These are phyloP conservation scores for Epichloe brachyelytri DNA, from an alignment of 2,329 filamentous ascomycete species.

Conservation along the genomic window DNA sequence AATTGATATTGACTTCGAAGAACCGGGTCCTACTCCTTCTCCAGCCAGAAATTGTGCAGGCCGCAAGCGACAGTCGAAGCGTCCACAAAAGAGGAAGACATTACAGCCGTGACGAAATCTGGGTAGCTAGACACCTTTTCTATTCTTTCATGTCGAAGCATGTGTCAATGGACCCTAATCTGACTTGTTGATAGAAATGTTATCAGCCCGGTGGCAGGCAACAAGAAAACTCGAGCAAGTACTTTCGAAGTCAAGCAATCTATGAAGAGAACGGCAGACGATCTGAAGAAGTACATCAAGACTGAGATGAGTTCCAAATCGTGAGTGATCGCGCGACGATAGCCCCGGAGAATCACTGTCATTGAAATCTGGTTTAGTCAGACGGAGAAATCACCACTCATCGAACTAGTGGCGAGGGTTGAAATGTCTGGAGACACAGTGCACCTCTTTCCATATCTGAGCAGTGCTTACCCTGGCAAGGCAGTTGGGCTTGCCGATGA, in stretches of 20 bases:
- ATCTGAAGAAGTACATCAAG: slow-evolving; percentile 3
- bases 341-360: neutral
- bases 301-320: neutral
- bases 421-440: neutral
- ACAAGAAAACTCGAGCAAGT: neutral
- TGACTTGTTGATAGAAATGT: neutral
- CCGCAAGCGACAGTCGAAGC: neutral
- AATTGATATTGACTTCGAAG: neutral
- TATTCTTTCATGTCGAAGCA: no score
- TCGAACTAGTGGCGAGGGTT: neutral
- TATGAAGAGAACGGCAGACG: neutral
- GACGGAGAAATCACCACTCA: neutral
- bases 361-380: neutral
- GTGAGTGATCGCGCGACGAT: slow-evolving; percentile 3
- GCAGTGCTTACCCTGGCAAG: neutral
- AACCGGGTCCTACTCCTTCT: neutral
- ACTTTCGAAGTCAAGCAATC: slow-evolving; percentile 1
- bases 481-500: neutral
- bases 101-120: neutral
- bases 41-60: neutral
- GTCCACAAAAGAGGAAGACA: neutral
- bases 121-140: neutral
- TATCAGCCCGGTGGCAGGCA: neutral
- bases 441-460: neutral
- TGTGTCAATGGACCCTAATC: neutral